phyloP scores from a whole-genome alignment of 805 yeast species.

The Jamesozyma jinghongensis region DNA sequence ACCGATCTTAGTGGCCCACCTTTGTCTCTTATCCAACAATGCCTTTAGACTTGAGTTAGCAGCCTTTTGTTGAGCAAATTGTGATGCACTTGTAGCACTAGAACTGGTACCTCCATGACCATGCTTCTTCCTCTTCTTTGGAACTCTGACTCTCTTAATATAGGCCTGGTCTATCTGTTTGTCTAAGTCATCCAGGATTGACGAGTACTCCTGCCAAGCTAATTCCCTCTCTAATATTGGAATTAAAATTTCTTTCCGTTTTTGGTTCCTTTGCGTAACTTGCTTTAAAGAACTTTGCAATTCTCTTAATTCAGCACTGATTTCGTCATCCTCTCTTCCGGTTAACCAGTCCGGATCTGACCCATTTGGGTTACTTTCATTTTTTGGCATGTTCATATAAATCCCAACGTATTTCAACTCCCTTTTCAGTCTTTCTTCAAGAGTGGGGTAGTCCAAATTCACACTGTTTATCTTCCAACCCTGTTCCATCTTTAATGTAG shows the following conservation, averaged over 20 bases:
- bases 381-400: slow-evolving; percentile 47
- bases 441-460: slow-evolving; percentile 59
- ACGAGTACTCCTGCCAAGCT: slow-evolving; percentile 90
- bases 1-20: slow-evolving; percentile 89
- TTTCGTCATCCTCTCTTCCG: slow-evolving; percentile 87
- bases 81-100: slow-evolving; percentile 28
- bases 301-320: slow-evolving; percentile 69
- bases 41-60: slow-evolving; percentile 72
- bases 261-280: slow-evolving; percentile 54
- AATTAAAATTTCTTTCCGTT: slow-evolving; percentile 52
- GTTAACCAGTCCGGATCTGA: slow-evolving; percentile 53
- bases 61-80: slow-evolving; percentile 50
- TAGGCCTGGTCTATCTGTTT: slow-evolving; percentile 96
- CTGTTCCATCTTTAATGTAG: slow-evolving; percentile 34
- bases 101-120: slow-evolving; percentile 4
- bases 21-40: slow-evolving; percentile 69
- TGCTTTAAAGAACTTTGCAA: slow-evolving; percentile 61
- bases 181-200: slow-evolving; percentile 86
- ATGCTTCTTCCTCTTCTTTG: slow-evolving; percentile 40
- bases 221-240: slow-evolving; percentile 79
- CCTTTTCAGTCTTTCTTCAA: slow-evolving; percentile 81
- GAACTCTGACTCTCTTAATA: slow-evolving; percentile 67
- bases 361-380: slow-evolving; percentile 23
- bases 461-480: slow-evolving; percentile 40
- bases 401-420: slow-evolving; percentile 89